Percentiles rank a stretch among this genome's conserved stretches.
Conservation (phyloP, 768 basidiomycete genomes). For the Agaricus subrufescens region DNA sequence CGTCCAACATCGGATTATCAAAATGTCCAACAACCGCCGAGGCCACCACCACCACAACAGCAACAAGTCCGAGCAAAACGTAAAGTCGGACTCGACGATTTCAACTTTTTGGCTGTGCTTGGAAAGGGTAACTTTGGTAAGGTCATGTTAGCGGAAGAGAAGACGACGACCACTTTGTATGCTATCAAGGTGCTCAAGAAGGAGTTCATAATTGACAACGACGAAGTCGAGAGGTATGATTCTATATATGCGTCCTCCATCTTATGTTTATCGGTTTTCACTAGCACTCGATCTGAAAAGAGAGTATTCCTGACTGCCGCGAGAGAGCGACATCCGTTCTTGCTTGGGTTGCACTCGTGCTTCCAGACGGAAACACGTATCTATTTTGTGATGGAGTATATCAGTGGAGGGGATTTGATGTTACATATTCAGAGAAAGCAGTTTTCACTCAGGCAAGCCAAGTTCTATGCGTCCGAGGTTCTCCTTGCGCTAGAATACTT, state of each 20-base stretch:
- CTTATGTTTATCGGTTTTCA: background rate
- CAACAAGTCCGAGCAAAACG: slow-evolving; percentile 54
- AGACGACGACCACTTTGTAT: slow-evolving; percentile 80
- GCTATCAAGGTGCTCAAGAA: slow-evolving; percentile 99
- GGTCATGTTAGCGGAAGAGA: slow-evolving; percentile 99
- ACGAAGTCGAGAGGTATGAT: slow-evolving; percentile 94
- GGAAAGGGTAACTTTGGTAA: slow-evolving; percentile 99
- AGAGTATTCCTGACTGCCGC: slow-evolving; percentile 98
- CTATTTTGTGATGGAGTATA: slow-evolving; percentile 99
- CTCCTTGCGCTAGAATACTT: slow-evolving; percentile 95
- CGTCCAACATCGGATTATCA: slow-evolving; percentile 14
- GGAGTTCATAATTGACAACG: slow-evolving; percentile 99
- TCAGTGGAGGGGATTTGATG: slow-evolving; percentile 99
- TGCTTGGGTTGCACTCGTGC: slow-evolving; percentile 95
- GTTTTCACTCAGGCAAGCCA: slow-evolving; percentile 97
- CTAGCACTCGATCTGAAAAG: slow-evolving; percentile 96
- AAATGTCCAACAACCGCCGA: slow-evolving; percentile 14
- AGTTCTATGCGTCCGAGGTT: slow-evolving; percentile 98
- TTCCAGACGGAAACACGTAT: slow-evolving; percentile 99
- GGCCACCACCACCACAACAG: slow-evolving; percentile 28
- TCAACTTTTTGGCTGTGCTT: slow-evolving; percentile 97
- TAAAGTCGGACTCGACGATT: slow-evolving; percentile 95
- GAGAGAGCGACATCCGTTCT: slow-evolving; percentile 93
- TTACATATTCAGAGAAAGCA: slow-evolving; percentile 98
- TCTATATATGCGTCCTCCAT: background rate